phyloP scores from a whole-genome alignment of 1,284 basidiomycete genomes.

The Cryptococcus sp. region DNA sequence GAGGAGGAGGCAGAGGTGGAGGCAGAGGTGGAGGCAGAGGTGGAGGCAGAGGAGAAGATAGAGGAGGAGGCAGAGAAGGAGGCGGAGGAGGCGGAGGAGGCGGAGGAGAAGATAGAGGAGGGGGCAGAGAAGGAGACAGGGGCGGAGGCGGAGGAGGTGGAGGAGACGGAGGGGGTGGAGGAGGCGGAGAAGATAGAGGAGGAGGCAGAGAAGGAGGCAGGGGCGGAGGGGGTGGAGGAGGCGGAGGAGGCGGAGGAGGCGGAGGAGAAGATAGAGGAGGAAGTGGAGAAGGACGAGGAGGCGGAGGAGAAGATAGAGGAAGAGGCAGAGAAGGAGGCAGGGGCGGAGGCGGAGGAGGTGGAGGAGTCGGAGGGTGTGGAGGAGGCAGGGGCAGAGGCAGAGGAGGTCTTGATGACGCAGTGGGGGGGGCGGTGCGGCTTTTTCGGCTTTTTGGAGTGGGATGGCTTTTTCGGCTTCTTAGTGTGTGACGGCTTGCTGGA shows the following conservation, averaged over 20 bases:
- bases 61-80: neutral
- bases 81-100: too few relatives aligned
- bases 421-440: too few relatives aligned
- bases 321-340: neutral
- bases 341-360: neutral
- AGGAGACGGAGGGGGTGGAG: neutral
- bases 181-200: conserved; percentile 1
- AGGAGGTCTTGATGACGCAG: too few relatives aligned
- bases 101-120: neutral
- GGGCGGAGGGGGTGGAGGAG: neutral
- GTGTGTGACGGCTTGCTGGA: too few relatives aligned
- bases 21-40: conserved; percentile 3
- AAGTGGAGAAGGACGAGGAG: neutral
- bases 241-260: neutral
- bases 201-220: conserved; percentile 2
- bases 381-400: neutral
- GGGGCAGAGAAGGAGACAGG: neutral
- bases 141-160: neutral
- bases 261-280: neutral
- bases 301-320: neutral
- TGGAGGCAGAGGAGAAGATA: neutral
- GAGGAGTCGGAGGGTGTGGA: neutral
- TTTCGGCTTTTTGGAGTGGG: too few relatives aligned
- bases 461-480: too few relatives aligned
- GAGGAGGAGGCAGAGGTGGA: neutral